Evolutionary conservation across 2,329 filamentous ascomycete genomes (phyloP).

Genomic region (Alternaria burnsii): DNA sequence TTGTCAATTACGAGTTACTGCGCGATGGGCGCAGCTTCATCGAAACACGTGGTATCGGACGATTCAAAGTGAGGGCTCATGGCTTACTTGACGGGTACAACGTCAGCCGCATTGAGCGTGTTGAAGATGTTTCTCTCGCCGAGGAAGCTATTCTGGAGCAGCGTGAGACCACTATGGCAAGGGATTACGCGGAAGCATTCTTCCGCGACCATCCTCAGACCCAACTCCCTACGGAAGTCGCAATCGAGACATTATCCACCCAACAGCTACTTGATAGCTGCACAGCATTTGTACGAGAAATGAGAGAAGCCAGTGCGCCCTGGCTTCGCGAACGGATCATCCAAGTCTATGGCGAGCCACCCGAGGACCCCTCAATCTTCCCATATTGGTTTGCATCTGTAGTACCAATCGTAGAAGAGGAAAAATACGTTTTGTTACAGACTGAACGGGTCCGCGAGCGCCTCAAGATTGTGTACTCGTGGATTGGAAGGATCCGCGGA

Average conservation of each 20-base stretch:
- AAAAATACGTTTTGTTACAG: constrained; percentile 79
- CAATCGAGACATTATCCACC: constrained; percentile 71
- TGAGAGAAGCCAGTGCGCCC: constrained; percentile 72
- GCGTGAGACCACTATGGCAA: constrained; percentile 64
- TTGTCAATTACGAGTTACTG: constrained; percentile 76
- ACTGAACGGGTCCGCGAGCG: constrained; percentile 80
- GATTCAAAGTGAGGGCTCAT: constrained; percentile 75
- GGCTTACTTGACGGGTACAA: constrained; percentile 77
- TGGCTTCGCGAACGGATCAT: constrained; percentile 80
- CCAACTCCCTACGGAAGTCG: constrained; percentile 36
- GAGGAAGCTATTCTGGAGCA: constrained; percentile 82
- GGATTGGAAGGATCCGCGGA: constrained; percentile 77
- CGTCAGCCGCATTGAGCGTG: constrained; percentile 75
- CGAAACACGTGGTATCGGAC: constrained; percentile 77
- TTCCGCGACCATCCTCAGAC: constrained; percentile 46
- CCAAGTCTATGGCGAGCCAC: constrained; percentile 78
- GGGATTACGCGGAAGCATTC: constrained; percentile 44
- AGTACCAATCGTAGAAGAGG: constrained; percentile 76
- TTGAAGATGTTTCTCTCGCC: constrained; percentile 82
- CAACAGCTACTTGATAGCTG: constrained; percentile 72
- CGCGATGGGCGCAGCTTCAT: constrained; percentile 83
- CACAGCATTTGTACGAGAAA: constrained; percentile 72
- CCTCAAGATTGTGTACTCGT: constrained; percentile 81
- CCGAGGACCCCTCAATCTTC: constrained; percentile 77
- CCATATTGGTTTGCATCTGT: constrained; percentile 92